Conservation (phyloP, 768 basidiomycete species). For the Hysterangium stoloniferum region DNA sequence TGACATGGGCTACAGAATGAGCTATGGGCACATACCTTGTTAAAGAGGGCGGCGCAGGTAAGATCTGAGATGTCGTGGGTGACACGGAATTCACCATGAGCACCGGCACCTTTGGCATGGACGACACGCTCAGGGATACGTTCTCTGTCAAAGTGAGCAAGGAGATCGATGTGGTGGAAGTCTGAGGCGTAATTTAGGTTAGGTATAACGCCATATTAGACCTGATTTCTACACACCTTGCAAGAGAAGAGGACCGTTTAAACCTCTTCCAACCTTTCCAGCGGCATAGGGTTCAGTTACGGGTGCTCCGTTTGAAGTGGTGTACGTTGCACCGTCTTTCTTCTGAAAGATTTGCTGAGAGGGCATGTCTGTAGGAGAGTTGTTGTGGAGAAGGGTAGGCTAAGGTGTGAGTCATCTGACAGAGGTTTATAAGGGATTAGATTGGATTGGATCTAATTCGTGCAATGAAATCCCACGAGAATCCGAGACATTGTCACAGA, state of each 20-base stretch:
- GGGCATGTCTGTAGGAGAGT: conserved; percentile 40
- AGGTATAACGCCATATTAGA: conserved; percentile 3
- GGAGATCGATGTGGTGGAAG: conserved; percentile 82
- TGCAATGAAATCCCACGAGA: too few species aligned
- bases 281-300: conserved; percentile 69
- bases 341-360: conserved; percentile 47
- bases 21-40: conserved; percentile 20
- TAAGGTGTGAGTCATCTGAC: too few species aligned
- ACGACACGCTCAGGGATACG: conserved; percentile 93
- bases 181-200: conserved; percentile 36
- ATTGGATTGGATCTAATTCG: too few species aligned
- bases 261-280: conserved; percentile 69
- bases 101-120: conserved; percentile 88
- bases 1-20: background rate
- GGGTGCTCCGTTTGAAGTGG: conserved; percentile 79
- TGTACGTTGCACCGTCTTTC: conserved; percentile 62
- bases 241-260: conserved; percentile 75
- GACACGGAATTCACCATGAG: conserved; percentile 88
- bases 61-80: conserved; percentile 82
- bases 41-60: conserved; percentile 63
- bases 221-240: conserved; percentile 50
- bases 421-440: too few species aligned
- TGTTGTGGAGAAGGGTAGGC: background rate
- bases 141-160: conserved; percentile 91
- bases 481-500: too few species aligned